Evolutionary conservation across 495 filamentous ascomycete species (phyloP).

Genomic region (Lophiotrema nucula): DNA sequence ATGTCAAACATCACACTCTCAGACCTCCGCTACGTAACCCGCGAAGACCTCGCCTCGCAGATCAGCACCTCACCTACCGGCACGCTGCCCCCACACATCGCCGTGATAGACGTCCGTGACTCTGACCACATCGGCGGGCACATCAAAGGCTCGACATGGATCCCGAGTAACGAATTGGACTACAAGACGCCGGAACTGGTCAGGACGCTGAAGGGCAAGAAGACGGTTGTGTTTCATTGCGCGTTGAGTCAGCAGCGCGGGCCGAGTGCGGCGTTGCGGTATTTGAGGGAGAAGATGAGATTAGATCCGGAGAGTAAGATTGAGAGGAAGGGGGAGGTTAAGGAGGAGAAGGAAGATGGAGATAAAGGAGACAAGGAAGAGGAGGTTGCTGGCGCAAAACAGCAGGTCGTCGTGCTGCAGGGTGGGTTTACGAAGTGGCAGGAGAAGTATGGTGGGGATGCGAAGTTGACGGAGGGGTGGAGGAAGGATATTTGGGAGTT

Average conservation of each 20-base stretch:
- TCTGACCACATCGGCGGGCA: conserved; percentile 91
- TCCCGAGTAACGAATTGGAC: conserved; percentile 71
- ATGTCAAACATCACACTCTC: conserved; percentile 29
- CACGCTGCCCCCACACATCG: conserved; percentile 45
- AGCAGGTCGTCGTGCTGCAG: conserved; percentile 74
- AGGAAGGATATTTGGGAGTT: conserved; percentile 82
- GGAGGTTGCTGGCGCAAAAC: conserved; percentile 52
- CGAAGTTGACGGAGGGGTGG: conserved; percentile 80
- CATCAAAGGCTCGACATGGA: conserved; percentile 69
- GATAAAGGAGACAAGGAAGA: conserved; percentile 37
- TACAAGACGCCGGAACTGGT: conserved; percentile 76
- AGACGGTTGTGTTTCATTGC: conserved; percentile 92
- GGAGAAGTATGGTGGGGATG: conserved; percentile 76
- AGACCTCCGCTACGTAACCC: conserved; percentile 15
- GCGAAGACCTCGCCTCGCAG: conserved; percentile 26
- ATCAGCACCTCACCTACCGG: conserved; percentile 9
- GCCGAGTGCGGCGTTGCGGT: conserved; percentile 65
- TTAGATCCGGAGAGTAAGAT: conserved; percentile 42
- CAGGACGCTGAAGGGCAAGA: conserved; percentile 70
- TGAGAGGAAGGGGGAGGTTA: conserved; percentile 50
- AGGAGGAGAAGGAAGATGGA: conserved; percentile 48
- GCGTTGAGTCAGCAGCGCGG: conserved; percentile 88
- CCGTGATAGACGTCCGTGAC: conserved; percentile 87
- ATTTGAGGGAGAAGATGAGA: conserved; percentile 63
- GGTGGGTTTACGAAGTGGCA: conserved; percentile 91